Percentiles rank a stretch among this genome's conserved stretches.
phyloP scores from a whole-genome alignment of 1,284 basidiomycete genomes.

The Peniophora sp. region DNA sequence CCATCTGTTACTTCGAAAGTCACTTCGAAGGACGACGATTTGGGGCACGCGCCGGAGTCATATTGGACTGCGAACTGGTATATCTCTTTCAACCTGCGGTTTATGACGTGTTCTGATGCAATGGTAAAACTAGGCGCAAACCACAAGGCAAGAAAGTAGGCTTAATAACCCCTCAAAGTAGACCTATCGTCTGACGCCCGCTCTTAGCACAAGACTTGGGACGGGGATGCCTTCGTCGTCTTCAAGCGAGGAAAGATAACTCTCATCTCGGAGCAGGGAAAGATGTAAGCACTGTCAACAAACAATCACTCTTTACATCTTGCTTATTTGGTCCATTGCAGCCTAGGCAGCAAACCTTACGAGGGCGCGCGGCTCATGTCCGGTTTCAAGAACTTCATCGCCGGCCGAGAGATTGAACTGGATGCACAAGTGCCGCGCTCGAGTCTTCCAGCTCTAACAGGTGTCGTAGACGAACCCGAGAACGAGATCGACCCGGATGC shows the following conservation, averaged over 20 bases:
- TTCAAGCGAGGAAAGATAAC: conserved; percentile 41
- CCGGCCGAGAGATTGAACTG: conserved; percentile 56
- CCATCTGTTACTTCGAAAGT: conserved; percentile 1
- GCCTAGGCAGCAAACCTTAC: conserved; percentile 57
- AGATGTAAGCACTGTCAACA: conserved; percentile 38
- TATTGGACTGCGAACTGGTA: conserved; percentile 71
- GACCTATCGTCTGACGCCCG: no score
- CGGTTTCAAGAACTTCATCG: conserved; percentile 44
- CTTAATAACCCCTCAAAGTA: no score
- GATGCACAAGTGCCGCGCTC: conserved; percentile 40
- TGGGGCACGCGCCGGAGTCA: conserved; percentile 16
- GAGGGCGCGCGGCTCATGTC: conserved; percentile 44
- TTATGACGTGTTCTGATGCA: conserved; percentile 1
- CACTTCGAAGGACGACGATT: conserved; percentile 6
- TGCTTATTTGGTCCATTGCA: conserved; percentile 18
- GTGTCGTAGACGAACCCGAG: conserved; percentile 19
- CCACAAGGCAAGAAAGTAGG: conserved; percentile 51
- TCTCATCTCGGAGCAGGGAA: conserved; percentile 62
- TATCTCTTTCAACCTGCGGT: conserved; percentile 7
- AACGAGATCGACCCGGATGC: conserved; percentile 19
- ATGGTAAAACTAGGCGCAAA: conserved; percentile 49
- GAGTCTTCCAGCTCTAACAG: conserved; percentile 40
- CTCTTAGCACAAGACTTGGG: conserved; percentile 91
- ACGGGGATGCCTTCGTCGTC: conserved; percentile 66
- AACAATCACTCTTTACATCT: conserved; percentile 5